Base-by-base conservation (phyloP, 1,284 basidiomycete species). In the Malassezia furfur region DNA sequence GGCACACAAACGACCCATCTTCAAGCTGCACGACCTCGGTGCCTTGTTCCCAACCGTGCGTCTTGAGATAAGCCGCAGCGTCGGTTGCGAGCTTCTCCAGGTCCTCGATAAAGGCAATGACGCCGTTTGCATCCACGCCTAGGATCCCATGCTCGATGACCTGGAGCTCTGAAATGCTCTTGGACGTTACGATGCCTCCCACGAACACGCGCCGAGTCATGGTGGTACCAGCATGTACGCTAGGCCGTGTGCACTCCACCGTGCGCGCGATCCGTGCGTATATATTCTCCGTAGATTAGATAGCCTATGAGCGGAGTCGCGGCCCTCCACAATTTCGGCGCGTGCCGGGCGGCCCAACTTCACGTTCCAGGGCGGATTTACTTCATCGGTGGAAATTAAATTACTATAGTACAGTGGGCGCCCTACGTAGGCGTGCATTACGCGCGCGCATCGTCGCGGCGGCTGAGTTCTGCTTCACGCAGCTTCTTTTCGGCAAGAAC, bases 1-100 rank as follows among this genome's bases (percentile, higher is more conserved):
- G 90, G 66, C 88, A 82, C 50, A 94, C 71, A 74, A 91, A 91
- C 66, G 89, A 83, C 3, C 43, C 43, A 10, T 22, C 14, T 9
- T 17, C 15, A 7, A 45, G 32, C 9, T 45, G 25, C 15, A 45
- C 21, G 6, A 45, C 43, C 15, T 45, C 43, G 28, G 22, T 11
- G 14, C 21, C 21, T 30, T 22, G 12, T 5, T 21, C 21, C 40
- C 40, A 43, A 6, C 21, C 40, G 21, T 10, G n/a, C 21, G 10
- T 15, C 6, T 10, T 8, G 22, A 43, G 40, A 22, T 43, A 43
- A 22, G 40, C 40, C 11, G 12, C 40, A 7, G 14, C 21, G 21
- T 43, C 40, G 21, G 15, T 17, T 5, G 17, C 22, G n/a, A 62
- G 49, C 25, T 50, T 34, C 30, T 63, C 66, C 8, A 72, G 60